These are phyloP conservation scores for Chytriomyces sp. DNA, from an alignment of 192 early-diverging fungal species.

Conservation along the genomic window DNA sequence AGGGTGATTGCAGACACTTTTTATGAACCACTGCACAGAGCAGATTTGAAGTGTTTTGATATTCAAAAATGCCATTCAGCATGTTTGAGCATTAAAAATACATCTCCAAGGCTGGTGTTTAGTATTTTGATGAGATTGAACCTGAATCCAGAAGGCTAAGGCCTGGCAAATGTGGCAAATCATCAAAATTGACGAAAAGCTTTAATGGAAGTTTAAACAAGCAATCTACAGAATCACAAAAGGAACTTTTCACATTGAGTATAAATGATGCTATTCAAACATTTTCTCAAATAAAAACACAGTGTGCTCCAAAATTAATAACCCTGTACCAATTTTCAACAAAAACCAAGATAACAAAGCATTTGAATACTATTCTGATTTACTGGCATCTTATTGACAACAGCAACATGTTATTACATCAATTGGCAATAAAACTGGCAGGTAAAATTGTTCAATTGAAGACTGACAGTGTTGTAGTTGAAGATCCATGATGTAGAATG, in stretches of 20 bases:
- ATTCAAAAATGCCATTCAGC: no score
- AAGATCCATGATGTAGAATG: conserved; percentile 3
- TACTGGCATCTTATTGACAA: conserved; percentile 7
- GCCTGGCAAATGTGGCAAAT: no score
- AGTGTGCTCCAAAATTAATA: neutral
- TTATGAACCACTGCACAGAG: no score
- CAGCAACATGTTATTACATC: neutral
- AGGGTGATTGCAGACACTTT: no score
- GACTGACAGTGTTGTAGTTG: neutral
- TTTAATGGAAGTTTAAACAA: no score
- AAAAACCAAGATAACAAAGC: no score
- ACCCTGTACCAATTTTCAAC: neutral
- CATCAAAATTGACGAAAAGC: no score
- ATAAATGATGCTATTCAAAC: neutral
- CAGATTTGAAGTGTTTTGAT: no score
- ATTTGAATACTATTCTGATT: neutral
- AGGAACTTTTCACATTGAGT: neutral
- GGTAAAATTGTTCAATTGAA: conserved; percentile 1
- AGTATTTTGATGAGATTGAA: no score
- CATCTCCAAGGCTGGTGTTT: no score
- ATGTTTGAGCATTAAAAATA: no score
- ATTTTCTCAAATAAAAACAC: neutral
- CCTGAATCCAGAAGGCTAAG: no score
- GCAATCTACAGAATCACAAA: neutral
- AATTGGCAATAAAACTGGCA: conserved; percentile 4